Base-by-base conservation (phyloP, 2,329 filamentous ascomycete species). In the Aspergillus pseudoviridinutans region DNA sequence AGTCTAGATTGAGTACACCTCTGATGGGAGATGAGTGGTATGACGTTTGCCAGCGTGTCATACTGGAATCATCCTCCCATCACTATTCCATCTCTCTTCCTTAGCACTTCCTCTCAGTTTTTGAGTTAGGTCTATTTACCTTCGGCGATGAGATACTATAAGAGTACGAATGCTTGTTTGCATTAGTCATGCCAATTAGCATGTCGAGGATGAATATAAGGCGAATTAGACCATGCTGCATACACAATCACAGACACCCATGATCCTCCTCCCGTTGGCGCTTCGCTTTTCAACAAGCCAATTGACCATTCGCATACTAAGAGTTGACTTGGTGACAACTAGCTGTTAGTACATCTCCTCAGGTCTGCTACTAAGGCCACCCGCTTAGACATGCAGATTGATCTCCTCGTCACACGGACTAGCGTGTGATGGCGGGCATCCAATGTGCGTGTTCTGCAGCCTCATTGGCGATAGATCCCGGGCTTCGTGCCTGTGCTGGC, bases 341-440 rank as follows among this genome's bases (percentile, higher is more conserved):
- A 42, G 20, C 14, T 10, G 5, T 10, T 6, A 27, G 44, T 8
- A 14, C 20, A 25, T 2, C 22, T 17, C 22, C 9, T 47, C 44
- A 24, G 24, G 2, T 46, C 42, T 7, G 14, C 22, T 22, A 47
- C 4, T 49, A 60, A 64, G 61, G 50, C 59, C 56, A 3, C 2
- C 20, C 20, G 54, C 53, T 64, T 47, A 24, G 53, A 53, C 56
- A 61, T 69, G 69, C 69, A 71, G 70, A 71, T 69, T 66, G 49
- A 51, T 54, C 55, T 55, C 56, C 53, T 63, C 64, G 66, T 71
- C 69, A 72, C 70, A 71, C 65, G 41, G 59, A 50, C 62, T 71
- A 72, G 70, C 58, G 69, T 71, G 70, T 73, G 70, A 73, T 60
- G 68, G 61, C 64, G 56, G 54, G 54, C 62, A 60, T 64, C 63